Evolutionary conservation across 176 grass and related monocot genomes (phyloP).

Genomic region (Triticum urartu): DNA sequence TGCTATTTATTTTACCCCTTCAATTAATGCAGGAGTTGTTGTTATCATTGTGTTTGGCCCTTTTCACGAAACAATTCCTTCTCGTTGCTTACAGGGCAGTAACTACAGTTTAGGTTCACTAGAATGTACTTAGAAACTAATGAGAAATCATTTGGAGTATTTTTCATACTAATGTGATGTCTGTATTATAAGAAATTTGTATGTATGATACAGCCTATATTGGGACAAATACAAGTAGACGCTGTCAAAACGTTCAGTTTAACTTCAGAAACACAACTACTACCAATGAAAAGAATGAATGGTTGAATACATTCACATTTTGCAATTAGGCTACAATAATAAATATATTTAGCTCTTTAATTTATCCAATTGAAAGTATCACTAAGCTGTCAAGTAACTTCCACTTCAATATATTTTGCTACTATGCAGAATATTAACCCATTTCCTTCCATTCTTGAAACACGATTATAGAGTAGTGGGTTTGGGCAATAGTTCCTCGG

Average conservation of each 20-base stretch:
- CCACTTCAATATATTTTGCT: not conserved
- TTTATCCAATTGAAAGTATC: not conserved
- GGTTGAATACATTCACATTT: not conserved
- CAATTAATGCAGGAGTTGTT: not conserved
- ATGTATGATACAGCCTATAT: not conserved
- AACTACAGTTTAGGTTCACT: not conserved
- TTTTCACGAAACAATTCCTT: not conserved
- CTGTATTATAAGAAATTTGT: not conserved
- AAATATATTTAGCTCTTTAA: not conserved
- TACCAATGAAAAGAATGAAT: not conserved
- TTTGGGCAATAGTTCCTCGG: not conserved
- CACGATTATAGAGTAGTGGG: not conserved
- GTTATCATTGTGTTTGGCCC: not conserved
- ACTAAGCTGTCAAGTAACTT: not conserved
- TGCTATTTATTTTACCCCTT: constrained; percentile 2
- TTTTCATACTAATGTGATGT: not conserved
- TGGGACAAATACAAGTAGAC: not conserved
- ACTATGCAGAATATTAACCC: not conserved
- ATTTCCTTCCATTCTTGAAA: not conserved
- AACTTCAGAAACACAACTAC: not conserved
- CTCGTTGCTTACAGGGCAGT: not conserved
- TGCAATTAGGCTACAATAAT: not conserved
- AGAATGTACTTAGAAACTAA: constrained; percentile 9
- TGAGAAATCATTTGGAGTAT: not conserved
- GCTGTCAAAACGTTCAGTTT: not conserved